Conservation (phyloP, 352 stramenopile genomes). For the Phytophthora multivora region DNA sequence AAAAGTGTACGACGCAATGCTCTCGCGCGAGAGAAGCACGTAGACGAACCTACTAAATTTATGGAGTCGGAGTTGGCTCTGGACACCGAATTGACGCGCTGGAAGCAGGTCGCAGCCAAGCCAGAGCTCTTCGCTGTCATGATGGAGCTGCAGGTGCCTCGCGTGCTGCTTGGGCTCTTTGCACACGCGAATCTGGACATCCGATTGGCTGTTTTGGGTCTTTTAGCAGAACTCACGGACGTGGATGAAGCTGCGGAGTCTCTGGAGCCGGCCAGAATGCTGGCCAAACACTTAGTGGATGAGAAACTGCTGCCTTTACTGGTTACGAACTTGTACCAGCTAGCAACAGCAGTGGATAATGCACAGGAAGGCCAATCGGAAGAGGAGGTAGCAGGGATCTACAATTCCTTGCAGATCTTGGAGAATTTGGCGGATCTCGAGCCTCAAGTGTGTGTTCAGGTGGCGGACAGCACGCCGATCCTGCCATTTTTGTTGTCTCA, state of each 20-base stretch:
- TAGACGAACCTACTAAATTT: constrained; percentile 79
- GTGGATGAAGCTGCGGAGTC: constrained; percentile 56
- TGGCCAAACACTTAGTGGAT: constrained; percentile 65
- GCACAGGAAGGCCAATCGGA: constrained; percentile 40
- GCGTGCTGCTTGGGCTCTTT: constrained; percentile 76
- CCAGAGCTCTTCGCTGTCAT: constrained; percentile 62
- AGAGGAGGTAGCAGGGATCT: constrained; percentile 73
- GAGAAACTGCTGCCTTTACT: constrained; percentile 63
- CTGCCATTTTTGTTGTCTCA: constrained; percentile 66
- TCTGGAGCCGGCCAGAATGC: constrained; percentile 42
- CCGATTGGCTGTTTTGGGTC: constrained; percentile 48
- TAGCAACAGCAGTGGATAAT: constrained; percentile 25
- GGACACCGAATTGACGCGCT: constrained; percentile 56
- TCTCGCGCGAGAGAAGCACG: constrained; percentile 78
- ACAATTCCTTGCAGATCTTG: constrained; percentile 83
- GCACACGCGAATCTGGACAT: constrained; percentile 87
- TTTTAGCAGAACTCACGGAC: constrained; percentile 78
- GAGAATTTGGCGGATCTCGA: constrained; percentile 77
- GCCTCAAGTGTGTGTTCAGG: constrained; percentile 47
- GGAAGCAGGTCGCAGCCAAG: constrained; percentile 62
- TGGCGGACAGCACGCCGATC: constrained; percentile 54
- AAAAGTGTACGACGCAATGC: constrained; percentile 83
- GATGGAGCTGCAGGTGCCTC: constrained; percentile 64
- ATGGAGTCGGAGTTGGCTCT: constrained; percentile 83
- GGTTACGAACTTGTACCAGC: constrained; percentile 49